Conservation (phyloP, 2,329 filamentous ascomycete genomes). For the Aureobasidium sp. region DNA sequence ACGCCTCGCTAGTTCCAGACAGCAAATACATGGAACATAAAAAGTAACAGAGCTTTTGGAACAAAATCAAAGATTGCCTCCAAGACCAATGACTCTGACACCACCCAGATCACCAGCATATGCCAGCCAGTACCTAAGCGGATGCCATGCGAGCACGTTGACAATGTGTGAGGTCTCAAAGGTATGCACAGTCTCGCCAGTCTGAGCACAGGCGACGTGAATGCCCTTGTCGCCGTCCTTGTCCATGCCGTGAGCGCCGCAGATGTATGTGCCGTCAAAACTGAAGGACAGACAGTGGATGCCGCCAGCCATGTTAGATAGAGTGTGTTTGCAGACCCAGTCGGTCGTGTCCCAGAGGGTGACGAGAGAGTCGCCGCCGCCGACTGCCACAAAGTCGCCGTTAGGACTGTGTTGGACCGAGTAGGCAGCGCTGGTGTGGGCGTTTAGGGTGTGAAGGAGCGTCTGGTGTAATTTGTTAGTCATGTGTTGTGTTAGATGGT, state of each 20-base stretch:
- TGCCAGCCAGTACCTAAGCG: conserved; percentile 64
- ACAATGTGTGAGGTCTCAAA: conserved; percentile 61
- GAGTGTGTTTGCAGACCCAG: conserved; percentile 67
- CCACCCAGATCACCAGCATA: conserved; percentile 61
- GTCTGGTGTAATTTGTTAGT: conserved; percentile 19
- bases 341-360: conserved; percentile 71
- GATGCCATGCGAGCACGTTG: conserved; percentile 68
- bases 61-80: not conserved
- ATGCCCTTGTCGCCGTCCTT: conserved; percentile 62
- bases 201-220: conserved; percentile 65
- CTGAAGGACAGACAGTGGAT: conserved; percentile 69
- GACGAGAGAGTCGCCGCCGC: conserved; percentile 68
- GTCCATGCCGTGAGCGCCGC: conserved; percentile 52
- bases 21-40: not conserved
- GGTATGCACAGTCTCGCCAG: conserved; percentile 64
- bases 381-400: conserved; percentile 65
- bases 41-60: not conserved
- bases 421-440: conserved; percentile 67
- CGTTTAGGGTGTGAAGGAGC: conserved; percentile 54
- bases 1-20: conserved; percentile 5
- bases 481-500: not conserved
- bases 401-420: conserved; percentile 63
- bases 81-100: conserved; percentile 58
- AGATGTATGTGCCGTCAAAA: conserved; percentile 69
- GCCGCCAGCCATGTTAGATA: conserved; percentile 61